Base-by-base conservation (phyloP, 805 yeast species). In the Ogataea angusta region DNA sequence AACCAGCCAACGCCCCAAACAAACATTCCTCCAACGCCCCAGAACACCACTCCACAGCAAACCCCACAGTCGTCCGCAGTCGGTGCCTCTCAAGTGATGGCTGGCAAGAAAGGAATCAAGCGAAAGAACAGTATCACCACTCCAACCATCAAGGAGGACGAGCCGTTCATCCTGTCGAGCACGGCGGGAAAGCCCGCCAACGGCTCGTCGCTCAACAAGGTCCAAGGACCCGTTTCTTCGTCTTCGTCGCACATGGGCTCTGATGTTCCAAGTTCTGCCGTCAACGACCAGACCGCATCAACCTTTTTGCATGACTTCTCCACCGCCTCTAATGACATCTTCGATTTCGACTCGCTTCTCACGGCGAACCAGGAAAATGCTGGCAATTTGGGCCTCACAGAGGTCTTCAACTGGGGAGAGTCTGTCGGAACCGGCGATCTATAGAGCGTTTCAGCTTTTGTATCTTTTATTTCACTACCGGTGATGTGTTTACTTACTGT, bases 281-380 rank as follows among this genome's bases (percentile, higher is more conserved):
- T 42, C 31, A 35, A 43, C 24, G 51, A 46, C 34, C 47, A 42
- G 10, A 34, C 43, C 29, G 42, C 47, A 4, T 46, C 52, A 21
- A 48, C 49, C 10, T 52, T 60, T 21, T 37, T 56, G 6, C 56
- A 55, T 24, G 59, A 53, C 45, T 69, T 67, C 35, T 37, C 63
- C 25, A 58, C 60, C 25, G 69, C 66, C 27, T 63, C 67, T 26
- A 57, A 48, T 30, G 70, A 67, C 30, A 52, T 64, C 24, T 70
- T 72, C 56, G 75, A 69, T 48, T 63, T 70, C 47, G 72, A 71
- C 46, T 62, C 69, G 4, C 65, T 72, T 39, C 51, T 73, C 40
- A 69, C 65, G 34, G 68, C 72, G 8, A 70, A 70, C 27, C 66
- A 48, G 30, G 64, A 60, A 23, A 65, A 56, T 38, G 44, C 62